Evolutionary conservation across 768 basidiomycete genomes (phyloP).

Genomic region (Pleurotus citrinopileatus): DNA sequence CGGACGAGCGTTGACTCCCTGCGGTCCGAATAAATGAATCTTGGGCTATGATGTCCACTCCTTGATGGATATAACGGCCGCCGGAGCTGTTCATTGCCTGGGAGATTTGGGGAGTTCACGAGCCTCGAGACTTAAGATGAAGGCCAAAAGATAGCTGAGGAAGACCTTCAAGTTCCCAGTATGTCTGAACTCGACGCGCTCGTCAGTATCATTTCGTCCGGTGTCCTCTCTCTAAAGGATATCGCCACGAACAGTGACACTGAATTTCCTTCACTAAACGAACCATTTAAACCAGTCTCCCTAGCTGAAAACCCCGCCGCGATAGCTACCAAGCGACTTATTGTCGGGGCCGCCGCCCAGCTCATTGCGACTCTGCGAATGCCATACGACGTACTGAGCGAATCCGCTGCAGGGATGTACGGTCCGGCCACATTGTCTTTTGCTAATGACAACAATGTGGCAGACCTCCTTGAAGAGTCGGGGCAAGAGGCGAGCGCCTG

Average conservation of each 20-base stretch:
- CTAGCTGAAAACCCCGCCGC: slow-evolving; percentile 5
- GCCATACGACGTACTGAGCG: slow-evolving; percentile 14
- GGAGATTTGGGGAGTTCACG: too few relatives aligned
- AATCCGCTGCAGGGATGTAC: slow-evolving; percentile 9
- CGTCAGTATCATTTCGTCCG: slow-evolving; percentile 5
- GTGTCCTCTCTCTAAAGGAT: not conserved
- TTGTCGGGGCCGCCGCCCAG: slow-evolving; percentile 21
- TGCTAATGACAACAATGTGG: slow-evolving; percentile 22
- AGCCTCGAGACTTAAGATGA: too few relatives aligned
- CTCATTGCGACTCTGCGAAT: slow-evolving; percentile 19
- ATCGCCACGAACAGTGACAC: not conserved
- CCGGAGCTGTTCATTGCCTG: too few relatives aligned
- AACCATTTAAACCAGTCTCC: slow-evolving; percentile 12
- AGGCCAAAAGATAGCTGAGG: too few relatives aligned
- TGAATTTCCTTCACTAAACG: slow-evolving; percentile 14
- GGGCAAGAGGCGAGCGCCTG: slow-evolving; percentile 26
- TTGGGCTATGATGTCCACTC: too few relatives aligned
- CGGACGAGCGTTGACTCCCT: too few relatives aligned
- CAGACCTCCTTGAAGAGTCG: slow-evolving; percentile 37
- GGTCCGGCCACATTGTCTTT: not conserved
- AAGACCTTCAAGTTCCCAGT: too few relatives aligned
- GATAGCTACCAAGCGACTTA: slow-evolving; percentile 11
- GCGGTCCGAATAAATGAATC: too few relatives aligned
- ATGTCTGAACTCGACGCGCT: slow-evolving; percentile 9
- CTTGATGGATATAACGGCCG: too few relatives aligned